A percentile compares a stretch with the other conserved stretches of the same genome.
These are phyloP conservation scores for Tardiomyces depauwii DNA, from an alignment of 1,139 yeast species.

Conservation along the genomic window DNA sequence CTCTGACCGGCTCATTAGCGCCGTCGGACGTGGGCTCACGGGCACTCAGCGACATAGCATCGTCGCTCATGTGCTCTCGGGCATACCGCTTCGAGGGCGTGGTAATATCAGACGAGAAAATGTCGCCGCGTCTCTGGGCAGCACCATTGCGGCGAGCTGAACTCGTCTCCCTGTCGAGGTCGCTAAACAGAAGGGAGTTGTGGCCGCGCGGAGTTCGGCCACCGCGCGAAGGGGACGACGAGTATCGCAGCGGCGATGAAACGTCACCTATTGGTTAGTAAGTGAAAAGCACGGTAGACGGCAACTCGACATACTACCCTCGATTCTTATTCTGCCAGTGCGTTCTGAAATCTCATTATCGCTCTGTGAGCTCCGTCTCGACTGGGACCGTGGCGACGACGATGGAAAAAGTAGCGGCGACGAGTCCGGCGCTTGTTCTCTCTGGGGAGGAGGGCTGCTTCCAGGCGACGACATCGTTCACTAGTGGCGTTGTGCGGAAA, in stretches of 20 bases:
- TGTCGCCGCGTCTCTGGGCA: background rate
- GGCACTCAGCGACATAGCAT: background rate
- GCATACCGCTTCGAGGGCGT: background rate
- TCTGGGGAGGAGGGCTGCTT: background rate
- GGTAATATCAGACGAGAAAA: background rate
- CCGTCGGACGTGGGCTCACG: conserved; percentile 1
- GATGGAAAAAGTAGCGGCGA: background rate
- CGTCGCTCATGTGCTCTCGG: background rate
- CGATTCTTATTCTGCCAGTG: background rate
- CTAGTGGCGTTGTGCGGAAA: too few species aligned
- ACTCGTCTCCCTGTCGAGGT: background rate
- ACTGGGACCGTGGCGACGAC: background rate
- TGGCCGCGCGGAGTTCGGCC: too few species aligned
- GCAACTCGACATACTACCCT: background rate
- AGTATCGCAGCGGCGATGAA: too few species aligned
- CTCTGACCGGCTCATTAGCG: conserved; percentile 65
- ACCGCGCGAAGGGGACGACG: too few species aligned
- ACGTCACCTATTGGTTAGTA: too few species aligned
- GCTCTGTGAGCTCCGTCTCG: background rate
- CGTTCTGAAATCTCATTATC: background rate
- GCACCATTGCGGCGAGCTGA: background rate
- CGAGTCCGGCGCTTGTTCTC: background rate
- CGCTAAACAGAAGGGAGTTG: background rate
- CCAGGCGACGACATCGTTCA: background rate
- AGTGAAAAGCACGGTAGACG: background rate